phyloP scores from a whole-genome alignment of 345 rosid genomes.

The Salix exigua region DNA sequence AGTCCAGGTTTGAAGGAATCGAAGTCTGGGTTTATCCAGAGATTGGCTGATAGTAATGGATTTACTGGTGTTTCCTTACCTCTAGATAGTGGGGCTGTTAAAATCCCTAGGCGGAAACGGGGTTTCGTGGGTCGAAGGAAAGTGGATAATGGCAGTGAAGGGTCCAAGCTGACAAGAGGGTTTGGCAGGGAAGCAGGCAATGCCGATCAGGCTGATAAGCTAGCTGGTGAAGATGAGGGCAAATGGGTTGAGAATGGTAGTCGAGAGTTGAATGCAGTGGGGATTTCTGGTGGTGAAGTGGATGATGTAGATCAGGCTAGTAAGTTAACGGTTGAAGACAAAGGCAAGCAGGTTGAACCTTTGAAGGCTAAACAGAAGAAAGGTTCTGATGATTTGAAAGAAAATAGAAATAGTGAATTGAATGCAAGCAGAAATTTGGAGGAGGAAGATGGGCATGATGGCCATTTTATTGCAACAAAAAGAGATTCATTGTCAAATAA shows the following conservation, averaged over 20 bases:
- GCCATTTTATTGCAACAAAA: conserved; percentile 30
- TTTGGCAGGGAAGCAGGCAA: conserved; percentile 28
- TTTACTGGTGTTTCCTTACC: conserved; percentile 42
- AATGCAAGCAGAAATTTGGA: conserved; percentile 32
- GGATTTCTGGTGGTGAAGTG: conserved; percentile 31
- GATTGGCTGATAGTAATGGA: conserved; percentile 34
- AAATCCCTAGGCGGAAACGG: conserved; percentile 80
- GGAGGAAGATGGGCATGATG: conserved; percentile 37
- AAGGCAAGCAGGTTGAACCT: conserved; percentile 28
- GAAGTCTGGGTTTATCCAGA: conserved; percentile 37
- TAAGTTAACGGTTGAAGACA: conserved; percentile 36
- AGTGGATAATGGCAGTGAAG: conserved; percentile 39
- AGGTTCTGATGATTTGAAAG: conserved; percentile 33
- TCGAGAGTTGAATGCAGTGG: conserved; percentile 29
- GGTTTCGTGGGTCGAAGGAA: conserved; percentile 75
- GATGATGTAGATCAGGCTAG: conserved; percentile 32
- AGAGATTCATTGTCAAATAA: conserved; percentile 16
- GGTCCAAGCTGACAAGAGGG: not conserved
- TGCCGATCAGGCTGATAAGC: conserved; percentile 34
- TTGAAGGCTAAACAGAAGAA: conserved; percentile 39
- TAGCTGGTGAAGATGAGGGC: conserved; percentile 34
- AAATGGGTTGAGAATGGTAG: conserved; percentile 17
- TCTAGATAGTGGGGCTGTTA: conserved; percentile 45
- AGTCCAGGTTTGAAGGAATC: conserved; percentile 30
- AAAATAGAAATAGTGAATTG: conserved; percentile 22